These are phyloP conservation scores for Arthrobotrys iridis DNA, from an alignment of 2,329 filamentous ascomycete genomes.

Conservation along the genomic window DNA sequence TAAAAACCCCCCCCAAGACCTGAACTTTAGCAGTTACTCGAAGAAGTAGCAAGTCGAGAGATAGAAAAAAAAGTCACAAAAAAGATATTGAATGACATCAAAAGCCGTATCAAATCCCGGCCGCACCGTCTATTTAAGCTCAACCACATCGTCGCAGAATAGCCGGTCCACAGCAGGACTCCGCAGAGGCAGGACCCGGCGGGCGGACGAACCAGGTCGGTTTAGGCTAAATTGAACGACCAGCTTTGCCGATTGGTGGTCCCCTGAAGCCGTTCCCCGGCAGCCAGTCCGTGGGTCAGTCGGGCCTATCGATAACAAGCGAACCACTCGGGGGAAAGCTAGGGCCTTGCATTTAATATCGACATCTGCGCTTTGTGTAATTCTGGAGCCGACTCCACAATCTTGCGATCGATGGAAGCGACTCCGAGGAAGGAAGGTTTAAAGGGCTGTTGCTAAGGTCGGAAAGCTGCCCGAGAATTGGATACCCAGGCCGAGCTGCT, in stretches of 20 bases:
- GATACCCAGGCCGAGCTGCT: no score
- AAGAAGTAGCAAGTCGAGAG: no score
- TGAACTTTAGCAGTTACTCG: no score
- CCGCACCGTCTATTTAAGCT: slow-evolving; percentile 47
- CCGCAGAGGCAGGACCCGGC: slow-evolving; percentile 3
- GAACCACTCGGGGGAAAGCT: slow-evolving; percentile 5
- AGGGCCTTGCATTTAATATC: slow-evolving; percentile 42
- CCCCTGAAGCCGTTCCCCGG: not conserved
- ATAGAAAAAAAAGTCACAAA: not conserved
- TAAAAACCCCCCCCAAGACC: no score
- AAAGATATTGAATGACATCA: not conserved
- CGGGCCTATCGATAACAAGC: slow-evolving; percentile 34
- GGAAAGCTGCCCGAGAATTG: no score
- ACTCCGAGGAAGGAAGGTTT: no score
- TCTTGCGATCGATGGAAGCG: no score
- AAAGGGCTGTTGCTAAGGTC: no score
- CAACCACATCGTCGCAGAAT: slow-evolving; percentile 21
- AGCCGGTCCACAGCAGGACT: slow-evolving; percentile 7
- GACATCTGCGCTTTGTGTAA: slow-evolving; percentile 24
- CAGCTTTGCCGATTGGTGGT: slow-evolving; percentile 35
- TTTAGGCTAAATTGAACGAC: slow-evolving; percentile 45
- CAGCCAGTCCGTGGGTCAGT: no score
- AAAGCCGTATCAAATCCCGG: slow-evolving; percentile 25
- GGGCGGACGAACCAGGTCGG: not conserved
- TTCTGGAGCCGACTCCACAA: not conserved